Evolutionary conservation across 495 filamentous ascomycete species (phyloP).

Genomic region (Podospora pseudopauciseta): DNA sequence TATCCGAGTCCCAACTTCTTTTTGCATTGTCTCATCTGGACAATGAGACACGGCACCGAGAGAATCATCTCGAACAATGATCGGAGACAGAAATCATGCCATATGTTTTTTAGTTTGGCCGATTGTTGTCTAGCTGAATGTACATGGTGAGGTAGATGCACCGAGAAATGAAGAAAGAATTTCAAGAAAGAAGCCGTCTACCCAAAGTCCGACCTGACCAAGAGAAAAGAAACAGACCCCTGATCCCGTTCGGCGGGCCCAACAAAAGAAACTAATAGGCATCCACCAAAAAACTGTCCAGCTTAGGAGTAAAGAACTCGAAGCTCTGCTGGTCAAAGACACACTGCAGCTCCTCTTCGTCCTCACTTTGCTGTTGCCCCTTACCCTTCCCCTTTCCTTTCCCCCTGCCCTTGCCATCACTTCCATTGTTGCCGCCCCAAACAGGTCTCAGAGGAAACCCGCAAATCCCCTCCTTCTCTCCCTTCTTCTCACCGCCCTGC

Average conservation of each 20-base stretch:
- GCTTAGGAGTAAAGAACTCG: background rate
- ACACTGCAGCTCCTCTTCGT: slow-evolving; percentile 33
- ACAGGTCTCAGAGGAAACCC: slow-evolving; percentile 47
- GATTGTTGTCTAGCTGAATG: background rate
- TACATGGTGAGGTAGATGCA: background rate
- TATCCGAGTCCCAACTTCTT: slow-evolving; percentile 11
- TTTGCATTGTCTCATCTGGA: background rate
- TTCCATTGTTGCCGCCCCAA: slow-evolving; percentile 30
- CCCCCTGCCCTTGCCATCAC: background rate
- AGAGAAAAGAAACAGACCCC: too few species aligned
- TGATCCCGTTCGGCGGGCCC: too few species aligned
- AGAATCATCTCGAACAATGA: background rate
- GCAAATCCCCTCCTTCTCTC: slow-evolving; percentile 45
- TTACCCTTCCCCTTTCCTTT: background rate
- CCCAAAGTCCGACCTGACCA: background rate
- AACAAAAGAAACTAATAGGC: background rate
- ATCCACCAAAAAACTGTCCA: background rate
- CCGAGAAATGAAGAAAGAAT: background rate
- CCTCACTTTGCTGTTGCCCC: background rate
- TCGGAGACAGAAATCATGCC: background rate
- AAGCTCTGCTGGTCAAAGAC: slow-evolving; percentile 38
- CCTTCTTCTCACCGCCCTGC: slow-evolving; percentile 29
- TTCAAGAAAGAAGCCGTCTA: background rate
- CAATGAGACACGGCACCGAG: background rate
- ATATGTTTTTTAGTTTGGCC: background rate